phyloP scores from a whole-genome alignment of 164 flowering plant genomes.

The Malania oleifera region DNA sequence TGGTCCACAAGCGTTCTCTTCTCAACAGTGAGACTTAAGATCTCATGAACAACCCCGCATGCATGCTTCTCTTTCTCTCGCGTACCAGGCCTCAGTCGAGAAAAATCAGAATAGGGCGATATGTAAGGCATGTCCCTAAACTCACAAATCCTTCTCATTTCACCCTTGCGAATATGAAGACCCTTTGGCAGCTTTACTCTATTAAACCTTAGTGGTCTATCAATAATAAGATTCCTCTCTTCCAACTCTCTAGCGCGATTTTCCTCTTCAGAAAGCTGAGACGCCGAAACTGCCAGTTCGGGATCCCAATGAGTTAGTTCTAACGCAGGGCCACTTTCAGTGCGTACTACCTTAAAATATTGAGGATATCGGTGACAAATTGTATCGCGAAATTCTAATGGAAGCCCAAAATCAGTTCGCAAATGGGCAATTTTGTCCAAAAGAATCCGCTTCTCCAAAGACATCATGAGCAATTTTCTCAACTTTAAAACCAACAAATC shows the following conservation, averaged over 20 bases:
- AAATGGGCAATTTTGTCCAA: conserved; percentile 85
- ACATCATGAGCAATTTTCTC: conserved; percentile 95
- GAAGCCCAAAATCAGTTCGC: conserved; percentile 79
- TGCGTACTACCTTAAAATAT: conserved; percentile 70
- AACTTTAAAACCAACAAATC: conserved; percentile 60
- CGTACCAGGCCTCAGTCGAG: conserved; percentile 58
- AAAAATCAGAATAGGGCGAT: conserved; percentile 86
- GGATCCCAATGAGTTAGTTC: conserved; percentile 94
- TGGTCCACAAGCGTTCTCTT: conserved; percentile 93
- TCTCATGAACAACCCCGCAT: conserved; percentile 88
- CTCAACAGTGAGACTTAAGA: conserved; percentile 82
- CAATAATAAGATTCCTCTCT: conserved; percentile 75
- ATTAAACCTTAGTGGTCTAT: conserved; percentile 78
- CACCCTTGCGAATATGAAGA: conserved; percentile 70
- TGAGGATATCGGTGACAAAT: conserved; percentile 82
- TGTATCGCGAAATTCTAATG: conserved; percentile 70
- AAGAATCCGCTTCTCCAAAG: conserved; percentile 72
- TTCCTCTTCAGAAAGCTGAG: conserved; percentile 72
- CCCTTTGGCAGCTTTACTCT: conserved; percentile 84
- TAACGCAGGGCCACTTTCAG: conserved; percentile 71
- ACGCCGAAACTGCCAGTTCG: conserved; percentile 85
- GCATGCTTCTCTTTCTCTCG: conserved; percentile 84
- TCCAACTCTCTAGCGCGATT: conserved; percentile 45
- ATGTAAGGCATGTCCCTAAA: conserved; percentile 79
- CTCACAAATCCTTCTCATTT: conserved; percentile 56